Percentiles rank a stretch among this genome's conserved stretches.
phyloP scores from a whole-genome alignment of 345 rosid genomes.

The Conringia planisiliqua region DNA sequence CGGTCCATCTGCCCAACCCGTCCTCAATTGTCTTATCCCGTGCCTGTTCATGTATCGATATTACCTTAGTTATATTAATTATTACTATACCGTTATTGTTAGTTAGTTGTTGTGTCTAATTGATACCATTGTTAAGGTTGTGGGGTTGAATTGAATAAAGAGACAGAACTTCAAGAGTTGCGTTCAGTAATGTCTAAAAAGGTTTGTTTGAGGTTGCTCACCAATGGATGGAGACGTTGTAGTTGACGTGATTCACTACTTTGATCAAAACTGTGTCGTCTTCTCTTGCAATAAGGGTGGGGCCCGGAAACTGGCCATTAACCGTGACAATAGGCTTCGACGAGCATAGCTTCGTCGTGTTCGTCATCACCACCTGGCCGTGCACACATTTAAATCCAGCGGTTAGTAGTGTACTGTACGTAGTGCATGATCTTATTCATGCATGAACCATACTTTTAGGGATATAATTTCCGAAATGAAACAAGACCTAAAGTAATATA shows the following conservation, averaged over 20 bases:
- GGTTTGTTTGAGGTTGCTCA: conserved; percentile 35
- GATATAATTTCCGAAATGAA: not conserved
- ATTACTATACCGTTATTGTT: not conserved
- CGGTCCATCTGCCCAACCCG: conserved; percentile 91
- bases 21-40: conserved; percentile 72
- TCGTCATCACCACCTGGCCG: conserved; percentile 62
- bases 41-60: conserved; percentile 49
- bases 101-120: not conserved
- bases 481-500: not conserved
- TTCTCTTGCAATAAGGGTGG: conserved; percentile 81
- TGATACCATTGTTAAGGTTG: not conserved
- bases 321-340: conserved; percentile 79
- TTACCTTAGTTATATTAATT: not conserved
- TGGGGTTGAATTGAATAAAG: conserved; percentile 42
- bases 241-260: conserved; percentile 77
- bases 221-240: conserved; percentile 89
- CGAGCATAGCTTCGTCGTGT: conserved; percentile 58
- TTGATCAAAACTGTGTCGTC: conserved; percentile 69
- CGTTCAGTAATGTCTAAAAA: not conserved
- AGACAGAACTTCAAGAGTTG: conserved; percentile 25
- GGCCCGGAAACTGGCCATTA: conserved; percentile 79
- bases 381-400: conserved; percentile 1
- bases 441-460: not conserved
- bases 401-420: not conserved
- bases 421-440: not conserved